Base-by-base conservation (phyloP, 768 basidiomycete species). In the Neoboletus subvelutipes region DNA sequence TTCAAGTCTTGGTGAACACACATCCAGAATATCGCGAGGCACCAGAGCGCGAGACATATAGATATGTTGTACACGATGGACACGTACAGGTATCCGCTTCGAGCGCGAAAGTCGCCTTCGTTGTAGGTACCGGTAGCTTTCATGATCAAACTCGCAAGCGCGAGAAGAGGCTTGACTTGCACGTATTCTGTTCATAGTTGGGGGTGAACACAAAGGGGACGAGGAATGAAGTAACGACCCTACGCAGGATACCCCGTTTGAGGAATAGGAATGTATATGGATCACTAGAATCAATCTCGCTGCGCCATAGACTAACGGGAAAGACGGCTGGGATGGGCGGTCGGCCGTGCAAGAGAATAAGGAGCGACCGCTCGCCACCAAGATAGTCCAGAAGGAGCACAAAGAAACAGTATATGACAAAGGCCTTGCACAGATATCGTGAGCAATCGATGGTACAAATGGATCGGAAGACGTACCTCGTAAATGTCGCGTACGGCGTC, bases 1-100 rank as follows among this genome's bases (percentile, higher is more conserved):
- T 89, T 88, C 48, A 98, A 76, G 69, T 98, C 97, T 36, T 88
- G 79, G 64, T 84, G 86, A 5, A 98, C 90, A 56, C 90, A 92
- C 54, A 95, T 82, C 97, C 97, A 99, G 73, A 98, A 98, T 75
- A 97, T 87, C 0, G 94, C 97, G 40, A 98, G 81, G 66, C 95
- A 98, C 77, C 94, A 95, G 24, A 95, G 73, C 31, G 82, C 83
- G 45, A 90, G 76, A 72, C 85, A 88, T 46, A 94, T 94, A 65
- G 88, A 90, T 52, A 79, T 69, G 77, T 93, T 92, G 77, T 89
- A 95, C 52, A 95, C 75, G 62, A 96, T 80, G 65, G 86, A 91
- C 72, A 96, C 80, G 68, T 95, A 98, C 55, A 96, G 83, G 68
- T 96, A 98, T 18, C 95, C 95, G 0, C 94, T 92, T 59, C 85